phyloP scores from a whole-genome alignment of 139 green algal genomes.

The Closterium sp. region DNA sequence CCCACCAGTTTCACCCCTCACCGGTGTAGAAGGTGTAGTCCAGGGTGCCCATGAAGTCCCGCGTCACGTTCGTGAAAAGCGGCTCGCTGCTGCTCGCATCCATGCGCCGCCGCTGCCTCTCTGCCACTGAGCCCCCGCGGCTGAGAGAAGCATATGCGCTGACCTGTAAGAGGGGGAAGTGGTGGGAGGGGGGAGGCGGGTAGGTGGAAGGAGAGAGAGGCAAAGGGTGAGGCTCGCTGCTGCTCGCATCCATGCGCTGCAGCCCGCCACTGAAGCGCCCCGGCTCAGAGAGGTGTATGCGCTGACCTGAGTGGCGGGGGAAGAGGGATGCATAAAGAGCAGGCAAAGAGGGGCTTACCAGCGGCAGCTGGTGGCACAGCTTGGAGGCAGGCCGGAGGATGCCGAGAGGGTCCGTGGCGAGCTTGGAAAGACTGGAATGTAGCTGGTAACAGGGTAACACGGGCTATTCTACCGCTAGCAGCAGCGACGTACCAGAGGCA shows the following conservation, averaged over 20 bases:
- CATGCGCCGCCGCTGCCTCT: conserved; percentile 41
- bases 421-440: conserved; percentile 62
- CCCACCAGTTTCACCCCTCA: no score
- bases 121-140: conserved; percentile 3
- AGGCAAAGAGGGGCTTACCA: background rate
- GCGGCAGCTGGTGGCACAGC: conserved; percentile 69
- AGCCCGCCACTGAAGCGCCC: no score
- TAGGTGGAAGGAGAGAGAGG: background rate
- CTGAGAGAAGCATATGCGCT: conserved; percentile 36
- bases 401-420: conserved; percentile 73
- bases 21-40: conserved; percentile 95
- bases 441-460: no score
- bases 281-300: no score
- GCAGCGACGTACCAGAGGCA: conserved; percentile 48
- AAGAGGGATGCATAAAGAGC: no score
- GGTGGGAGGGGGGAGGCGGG: background rate
- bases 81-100: conserved; percentile 55
- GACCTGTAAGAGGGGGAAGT: conserved; percentile 10
- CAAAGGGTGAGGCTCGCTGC: background rate
- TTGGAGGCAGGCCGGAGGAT: conserved; percentile 76
- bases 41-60: conserved; percentile 89
- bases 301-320: no score
- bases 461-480: background rate
- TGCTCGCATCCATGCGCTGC: no score
- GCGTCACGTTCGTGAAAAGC: conserved; percentile 83